Evolutionary conservation across 148 eudicot species (phyloP).

Genomic region (Cornus suecica): DNA sequence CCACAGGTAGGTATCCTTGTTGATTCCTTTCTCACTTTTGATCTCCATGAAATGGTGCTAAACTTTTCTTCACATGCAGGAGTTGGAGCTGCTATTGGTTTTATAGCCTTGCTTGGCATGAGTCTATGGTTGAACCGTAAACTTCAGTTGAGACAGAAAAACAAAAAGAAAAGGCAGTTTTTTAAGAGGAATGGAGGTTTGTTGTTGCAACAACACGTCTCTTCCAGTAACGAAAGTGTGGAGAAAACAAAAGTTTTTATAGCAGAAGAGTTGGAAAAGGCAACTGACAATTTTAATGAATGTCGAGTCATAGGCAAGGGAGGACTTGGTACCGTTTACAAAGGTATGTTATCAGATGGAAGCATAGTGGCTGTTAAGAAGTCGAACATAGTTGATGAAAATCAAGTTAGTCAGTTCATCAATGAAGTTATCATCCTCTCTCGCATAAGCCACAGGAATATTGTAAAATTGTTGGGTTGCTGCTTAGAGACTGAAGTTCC

Average conservation of each 20-base stretch:
- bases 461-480: neutral
- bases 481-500: conserved; percentile 1
- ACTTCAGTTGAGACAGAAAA: neutral
- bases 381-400: neutral
- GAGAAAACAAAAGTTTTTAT: neutral
- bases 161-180: neutral
- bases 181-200: conserved; percentile 4
- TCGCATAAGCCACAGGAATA: neutral
- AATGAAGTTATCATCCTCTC: neutral
- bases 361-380: conserved; percentile 11
- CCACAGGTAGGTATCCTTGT: neutral
- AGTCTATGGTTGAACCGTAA: neutral
- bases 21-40: neutral
- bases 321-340: conserved; percentile 1
- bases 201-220: neutral
- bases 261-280: neutral
- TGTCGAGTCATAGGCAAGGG: conserved; percentile 2
- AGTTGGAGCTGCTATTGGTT: neutral
- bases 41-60: neutral
- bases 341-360: conserved; percentile 3
- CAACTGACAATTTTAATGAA: neutral
- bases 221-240: neutral
- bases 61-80: neutral
- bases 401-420: conserved; percentile 1
- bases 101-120: neutral